Percentiles rank a stretch among this genome's conserved stretches.
Conservation (phyloP, 1,139 yeast genomes). For the Yamadazyma songkhlaensis region DNA sequence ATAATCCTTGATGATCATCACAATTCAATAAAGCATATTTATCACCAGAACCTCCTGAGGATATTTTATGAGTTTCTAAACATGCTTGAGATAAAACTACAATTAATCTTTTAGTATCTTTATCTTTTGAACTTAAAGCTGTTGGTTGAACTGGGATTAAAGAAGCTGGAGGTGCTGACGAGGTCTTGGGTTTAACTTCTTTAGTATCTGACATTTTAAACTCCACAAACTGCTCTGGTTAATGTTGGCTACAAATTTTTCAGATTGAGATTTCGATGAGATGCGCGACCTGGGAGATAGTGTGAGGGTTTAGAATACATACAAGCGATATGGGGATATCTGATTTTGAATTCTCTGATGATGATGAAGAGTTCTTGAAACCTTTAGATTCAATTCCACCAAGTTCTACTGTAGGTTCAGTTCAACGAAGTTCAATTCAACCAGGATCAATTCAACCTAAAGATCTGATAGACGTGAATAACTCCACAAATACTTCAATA, state of each 20-base stretch:
- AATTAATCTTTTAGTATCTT: constrained; percentile 76
- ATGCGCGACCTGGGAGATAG: not conserved
- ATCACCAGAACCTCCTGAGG: constrained; percentile 86
- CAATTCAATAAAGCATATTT: constrained; percentile 91
- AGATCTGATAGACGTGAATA: too few species aligned
- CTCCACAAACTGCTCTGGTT: not conserved
- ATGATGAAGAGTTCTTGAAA: constrained; percentile 33
- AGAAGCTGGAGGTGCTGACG: constrained; percentile 51
- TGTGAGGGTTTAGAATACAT: too few species aligned
- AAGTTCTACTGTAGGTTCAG: not conserved
- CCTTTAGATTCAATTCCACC: not conserved
- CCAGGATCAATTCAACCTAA: too few species aligned
- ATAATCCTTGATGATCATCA: constrained; percentile 95
- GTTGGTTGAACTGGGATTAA: constrained; percentile 83
- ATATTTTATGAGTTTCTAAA: constrained; percentile 87
- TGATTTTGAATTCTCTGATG: constrained; percentile 34
- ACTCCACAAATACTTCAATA: not conserved
- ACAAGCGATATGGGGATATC: constrained; percentile 8
- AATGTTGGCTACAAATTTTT: constrained; percentile 6
- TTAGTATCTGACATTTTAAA: constrained; percentile 1
- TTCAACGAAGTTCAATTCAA: too few species aligned
- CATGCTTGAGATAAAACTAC: constrained; percentile 96
- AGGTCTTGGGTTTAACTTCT: not conserved
- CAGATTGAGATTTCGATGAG: constrained; percentile 1
- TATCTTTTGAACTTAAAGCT: constrained; percentile 79